phyloP scores from a whole-genome alignment of 306 rosid genomes.

The Luffa acutangula region DNA sequence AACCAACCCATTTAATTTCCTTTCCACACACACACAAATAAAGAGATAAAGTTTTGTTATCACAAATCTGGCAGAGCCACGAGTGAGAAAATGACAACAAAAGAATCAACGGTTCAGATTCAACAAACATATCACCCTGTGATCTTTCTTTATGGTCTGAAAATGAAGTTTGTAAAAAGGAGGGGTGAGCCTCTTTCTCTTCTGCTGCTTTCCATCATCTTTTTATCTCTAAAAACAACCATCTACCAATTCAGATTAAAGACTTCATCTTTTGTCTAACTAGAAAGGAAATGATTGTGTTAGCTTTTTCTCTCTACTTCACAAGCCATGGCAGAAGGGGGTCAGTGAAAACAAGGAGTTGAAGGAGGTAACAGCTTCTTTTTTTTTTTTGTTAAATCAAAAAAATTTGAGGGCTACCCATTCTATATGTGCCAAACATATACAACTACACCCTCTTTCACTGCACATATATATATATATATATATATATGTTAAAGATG shows the following conservation, averaged over 20 bases:
- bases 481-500: slow-evolving; percentile 24
- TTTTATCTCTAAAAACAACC: neutral
- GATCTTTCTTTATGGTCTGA: no score
- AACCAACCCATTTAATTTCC: neutral
- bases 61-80: slow-evolving; percentile 18
- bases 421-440: slow-evolving; percentile 27
- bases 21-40: neutral
- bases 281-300: neutral
- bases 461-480: slow-evolving; percentile 14
- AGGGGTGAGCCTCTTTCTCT: no score
- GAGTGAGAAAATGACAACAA: slow-evolving; percentile 28
- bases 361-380: neutral
- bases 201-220: neutral
- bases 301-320: neutral
- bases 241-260: no score
- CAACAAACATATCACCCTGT: no score
- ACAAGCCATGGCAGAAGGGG: neutral
- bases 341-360: neutral
- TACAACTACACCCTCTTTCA: slow-evolving; percentile 34
- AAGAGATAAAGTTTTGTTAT: neutral
- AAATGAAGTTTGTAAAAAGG: no score
- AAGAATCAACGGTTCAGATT: neutral
- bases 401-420: slow-evolving; percentile 19
- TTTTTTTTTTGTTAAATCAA: slow-evolving; percentile 2
- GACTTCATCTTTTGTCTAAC: neutral